Evolutionary conservation across 1,284 basidiomycete species (phyloP).

Genomic region (Fomitopsis schrenkii): DNA sequence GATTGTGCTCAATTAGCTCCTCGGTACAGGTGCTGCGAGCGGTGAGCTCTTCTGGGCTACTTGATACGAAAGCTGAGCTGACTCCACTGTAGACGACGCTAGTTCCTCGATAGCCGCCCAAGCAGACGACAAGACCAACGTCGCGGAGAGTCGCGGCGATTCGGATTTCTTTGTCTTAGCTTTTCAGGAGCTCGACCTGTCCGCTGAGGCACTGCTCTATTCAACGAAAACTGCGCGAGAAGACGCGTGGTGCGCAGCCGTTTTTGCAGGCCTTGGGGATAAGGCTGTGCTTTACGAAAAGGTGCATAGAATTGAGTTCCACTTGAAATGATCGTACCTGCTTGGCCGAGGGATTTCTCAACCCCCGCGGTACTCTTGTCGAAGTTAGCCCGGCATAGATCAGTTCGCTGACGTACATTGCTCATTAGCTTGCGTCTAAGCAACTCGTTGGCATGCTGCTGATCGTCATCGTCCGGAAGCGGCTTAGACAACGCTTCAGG

Average conservation of each 20-base stretch:
- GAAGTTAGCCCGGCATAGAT: too few species aligned
- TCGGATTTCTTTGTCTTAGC: constrained; percentile 68
- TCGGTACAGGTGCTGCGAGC: not conserved
- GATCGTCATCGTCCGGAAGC: constrained; percentile 57
- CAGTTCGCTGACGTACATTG: not conserved
- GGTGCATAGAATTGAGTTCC: constrained; percentile 32
- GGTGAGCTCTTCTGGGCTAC: not conserved
- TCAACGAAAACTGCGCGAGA: constrained; percentile 56
- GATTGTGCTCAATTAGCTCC: not conserved
- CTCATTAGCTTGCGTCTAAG: constrained; percentile 57
- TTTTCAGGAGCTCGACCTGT: constrained; percentile 76
- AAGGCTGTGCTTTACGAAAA: constrained; percentile 60
- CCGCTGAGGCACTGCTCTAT: constrained; percentile 69
- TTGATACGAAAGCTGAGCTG: not conserved
- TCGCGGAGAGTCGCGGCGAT: constrained; percentile 31
- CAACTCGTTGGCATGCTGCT: constrained; percentile 79
- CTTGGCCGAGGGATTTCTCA: not conserved
- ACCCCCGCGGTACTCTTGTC: too few species aligned
- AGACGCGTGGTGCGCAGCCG: constrained; percentile 62
- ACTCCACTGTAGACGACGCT: not conserved
- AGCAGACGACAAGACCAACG: constrained; percentile 2
- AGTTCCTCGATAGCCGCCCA: not conserved
- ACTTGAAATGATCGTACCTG: not conserved
- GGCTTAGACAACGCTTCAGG: constrained; percentile 44
- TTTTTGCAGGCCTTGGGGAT: constrained; percentile 67